A percentile compares a stretch with the other conserved stretches of the same genome.
These are phyloP conservation scores for Paramyrothecium roridum DNA, from an alignment of 2,329 filamentous ascomycete genomes.

Conservation along the genomic window DNA sequence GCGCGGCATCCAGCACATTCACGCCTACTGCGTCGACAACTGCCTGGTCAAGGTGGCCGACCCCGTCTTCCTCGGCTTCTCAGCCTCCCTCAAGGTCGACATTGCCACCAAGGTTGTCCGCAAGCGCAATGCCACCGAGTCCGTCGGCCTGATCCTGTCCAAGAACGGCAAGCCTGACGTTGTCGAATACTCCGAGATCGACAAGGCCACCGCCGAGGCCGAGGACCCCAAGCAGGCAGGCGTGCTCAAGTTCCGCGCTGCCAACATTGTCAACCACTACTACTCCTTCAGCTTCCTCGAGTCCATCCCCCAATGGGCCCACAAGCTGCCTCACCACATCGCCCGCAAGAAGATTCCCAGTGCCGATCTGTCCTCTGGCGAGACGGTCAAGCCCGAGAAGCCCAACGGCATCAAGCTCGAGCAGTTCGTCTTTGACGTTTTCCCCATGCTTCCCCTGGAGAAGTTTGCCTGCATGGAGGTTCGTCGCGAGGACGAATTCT, in stretches of 20 bases:
- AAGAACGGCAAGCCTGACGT: slow-evolving; percentile 97
- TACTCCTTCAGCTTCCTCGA: slow-evolving; percentile 94
- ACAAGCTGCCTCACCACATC: slow-evolving; percentile 90
- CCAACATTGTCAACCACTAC: slow-evolving; percentile 99
- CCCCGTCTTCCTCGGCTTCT: slow-evolving; percentile 91
- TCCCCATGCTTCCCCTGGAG: slow-evolving; percentile 78
- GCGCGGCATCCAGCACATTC: slow-evolving; percentile 89
- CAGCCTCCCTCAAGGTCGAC: slow-evolving; percentile 82
- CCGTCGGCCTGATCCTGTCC: slow-evolving; percentile 87
- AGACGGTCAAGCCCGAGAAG: slow-evolving; percentile 84
- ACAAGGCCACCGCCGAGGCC: slow-evolving; percentile 82
- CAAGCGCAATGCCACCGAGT: slow-evolving; percentile 94
- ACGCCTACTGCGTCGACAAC: slow-evolving; percentile 98
- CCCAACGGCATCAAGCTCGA: slow-evolving; percentile 98
- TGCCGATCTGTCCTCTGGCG: slow-evolving; percentile 71
- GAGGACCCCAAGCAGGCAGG: slow-evolving; percentile 76
- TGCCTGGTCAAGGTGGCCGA: slow-evolving; percentile 99
- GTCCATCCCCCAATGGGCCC: slow-evolving; percentile 80
- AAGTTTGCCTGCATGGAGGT: slow-evolving; percentile 97
- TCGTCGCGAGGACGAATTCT: slow-evolving; percentile 95
- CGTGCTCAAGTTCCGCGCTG: slow-evolving; percentile 91
- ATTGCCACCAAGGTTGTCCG: slow-evolving; percentile 99
- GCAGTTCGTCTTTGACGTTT: slow-evolving; percentile 98
- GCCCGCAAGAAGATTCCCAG: slow-evolving; percentile 98
- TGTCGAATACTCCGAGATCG: slow-evolving; percentile 98